Conservation (phyloP, 2,329 filamentous ascomycete species). For the Colletotrichum falcatum region DNA sequence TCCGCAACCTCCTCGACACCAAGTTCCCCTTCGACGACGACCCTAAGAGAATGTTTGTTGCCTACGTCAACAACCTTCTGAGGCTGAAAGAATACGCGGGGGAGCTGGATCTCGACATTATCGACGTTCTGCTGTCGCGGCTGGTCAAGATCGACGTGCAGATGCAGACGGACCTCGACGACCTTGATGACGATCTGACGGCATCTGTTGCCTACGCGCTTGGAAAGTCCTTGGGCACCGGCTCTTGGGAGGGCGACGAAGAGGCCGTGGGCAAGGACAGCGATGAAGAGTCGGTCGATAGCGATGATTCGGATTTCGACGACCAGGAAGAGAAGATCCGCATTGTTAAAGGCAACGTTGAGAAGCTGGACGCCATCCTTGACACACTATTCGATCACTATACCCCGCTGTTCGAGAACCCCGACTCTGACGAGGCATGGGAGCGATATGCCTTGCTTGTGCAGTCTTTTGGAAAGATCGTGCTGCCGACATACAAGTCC, state of each 20-base stretch:
- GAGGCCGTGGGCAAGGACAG: conserved; percentile 71
- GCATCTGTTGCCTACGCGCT: conserved; percentile 74
- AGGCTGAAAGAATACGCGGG: conserved; percentile 82
- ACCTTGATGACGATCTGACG: conserved; percentile 89
- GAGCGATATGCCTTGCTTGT: conserved; percentile 83
- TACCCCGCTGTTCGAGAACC: conserved; percentile 76
- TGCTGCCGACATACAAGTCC: conserved; percentile 91
- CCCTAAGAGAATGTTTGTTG: conserved; percentile 80
- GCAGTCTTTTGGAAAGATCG: conserved; percentile 86
- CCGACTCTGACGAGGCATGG: conserved; percentile 75
- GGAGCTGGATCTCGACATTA: conserved; percentile 81
- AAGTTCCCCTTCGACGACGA: conserved; percentile 85
- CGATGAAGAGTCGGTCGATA: conserved; percentile 78
- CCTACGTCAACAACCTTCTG: conserved; percentile 89
- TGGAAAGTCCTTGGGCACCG: conserved; percentile 53
- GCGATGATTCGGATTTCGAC: conserved; percentile 76
- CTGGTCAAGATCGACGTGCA: conserved; percentile 96
- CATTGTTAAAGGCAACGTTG: conserved; percentile 82
- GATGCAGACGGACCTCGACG: conserved; percentile 92
- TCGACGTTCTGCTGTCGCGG: conserved; percentile 85
- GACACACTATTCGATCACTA: conserved; percentile 90
- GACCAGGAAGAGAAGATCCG: conserved; percentile 74
- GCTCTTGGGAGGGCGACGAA: conserved; percentile 63
- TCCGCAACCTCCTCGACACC: conserved; percentile 74
- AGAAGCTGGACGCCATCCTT: conserved; percentile 91